Evolutionary conservation across 2,329 filamentous ascomycete species (phyloP).

Genomic region (Aspergillus brunneoviolaceus): DNA sequence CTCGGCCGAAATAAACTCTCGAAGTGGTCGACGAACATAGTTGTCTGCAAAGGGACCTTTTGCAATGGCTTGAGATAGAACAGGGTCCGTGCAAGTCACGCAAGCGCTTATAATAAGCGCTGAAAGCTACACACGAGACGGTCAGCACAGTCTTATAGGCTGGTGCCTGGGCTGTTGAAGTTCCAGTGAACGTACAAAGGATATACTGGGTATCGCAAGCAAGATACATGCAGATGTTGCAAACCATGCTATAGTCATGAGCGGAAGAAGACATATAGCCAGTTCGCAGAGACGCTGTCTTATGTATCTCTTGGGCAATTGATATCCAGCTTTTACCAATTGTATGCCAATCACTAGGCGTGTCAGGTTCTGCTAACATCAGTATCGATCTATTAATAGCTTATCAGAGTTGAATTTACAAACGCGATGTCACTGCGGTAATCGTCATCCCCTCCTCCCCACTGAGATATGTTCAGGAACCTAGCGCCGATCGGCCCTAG

Average conservation of each 20-base stretch:
- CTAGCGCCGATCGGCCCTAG: conserved; percentile 57
- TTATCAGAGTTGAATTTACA: conserved; percentile 26
- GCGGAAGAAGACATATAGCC: conserved; percentile 55
- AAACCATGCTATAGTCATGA: conserved; percentile 65
- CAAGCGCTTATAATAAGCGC: conserved; percentile 60
- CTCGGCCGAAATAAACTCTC: conserved; percentile 63
- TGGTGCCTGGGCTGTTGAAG: not conserved
- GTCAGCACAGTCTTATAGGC: not conserved
- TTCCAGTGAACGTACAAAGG: conserved; percentile 34
- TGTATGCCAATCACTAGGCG: conserved; percentile 64
- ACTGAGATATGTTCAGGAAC: conserved; percentile 49
- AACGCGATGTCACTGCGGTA: conserved; percentile 44
- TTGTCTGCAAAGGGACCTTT: conserved; percentile 64
- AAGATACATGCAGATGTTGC: conserved; percentile 58
- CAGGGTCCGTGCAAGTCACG: conserved; percentile 62
- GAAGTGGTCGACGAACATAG: conserved; percentile 57
- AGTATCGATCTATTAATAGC: conserved; percentile 4
- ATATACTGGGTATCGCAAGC: conserved; percentile 55
- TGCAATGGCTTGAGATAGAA: conserved; percentile 62
- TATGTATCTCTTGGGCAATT: conserved; percentile 59
- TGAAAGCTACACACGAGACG: conserved; percentile 38
- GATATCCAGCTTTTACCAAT: conserved; percentile 63
- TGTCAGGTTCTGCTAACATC: conserved; percentile 44
- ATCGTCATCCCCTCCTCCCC: conserved; percentile 35
- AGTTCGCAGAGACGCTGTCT: conserved; percentile 53